phyloP scores from a whole-genome alignment of 495 filamentous ascomycete genomes.

The Diplogelasinospora grovesii region DNA sequence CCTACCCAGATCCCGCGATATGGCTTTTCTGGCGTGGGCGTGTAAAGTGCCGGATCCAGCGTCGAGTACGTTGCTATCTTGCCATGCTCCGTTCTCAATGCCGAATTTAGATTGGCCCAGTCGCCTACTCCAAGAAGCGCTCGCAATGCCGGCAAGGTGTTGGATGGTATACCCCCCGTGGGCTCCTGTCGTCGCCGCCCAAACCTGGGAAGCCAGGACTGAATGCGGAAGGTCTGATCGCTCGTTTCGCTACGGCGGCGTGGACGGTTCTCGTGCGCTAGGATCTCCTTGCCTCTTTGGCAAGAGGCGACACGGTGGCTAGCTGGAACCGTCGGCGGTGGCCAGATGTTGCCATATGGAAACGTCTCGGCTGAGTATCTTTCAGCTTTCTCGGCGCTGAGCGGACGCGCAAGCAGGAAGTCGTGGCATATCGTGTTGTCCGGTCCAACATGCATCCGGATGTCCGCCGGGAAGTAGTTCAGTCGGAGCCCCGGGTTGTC shows the following conservation, averaged over 20 bases:
- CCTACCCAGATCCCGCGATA: constrained; percentile 89
- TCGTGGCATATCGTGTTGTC: constrained; percentile 32
- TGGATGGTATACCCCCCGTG: too few species aligned
- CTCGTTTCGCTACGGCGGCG: constrained; percentile 46
- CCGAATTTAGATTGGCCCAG: background rate
- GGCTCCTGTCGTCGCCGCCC: too few species aligned
- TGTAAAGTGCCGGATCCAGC: constrained; percentile 63
- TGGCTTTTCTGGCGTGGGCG: constrained; percentile 69
- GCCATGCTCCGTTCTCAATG: constrained; percentile 29
- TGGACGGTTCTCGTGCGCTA: constrained; percentile 29
- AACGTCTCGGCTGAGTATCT: constrained; percentile 23
- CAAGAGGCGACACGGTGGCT: constrained; percentile 43
- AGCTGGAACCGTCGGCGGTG: constrained; percentile 63
- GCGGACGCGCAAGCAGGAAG: constrained; percentile 40
- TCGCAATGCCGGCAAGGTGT: too few species aligned
- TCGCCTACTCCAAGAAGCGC: too few species aligned
- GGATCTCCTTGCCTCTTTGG: too few species aligned
- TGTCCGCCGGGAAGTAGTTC: constrained; percentile 32
- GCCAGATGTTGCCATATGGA: constrained; percentile 58
- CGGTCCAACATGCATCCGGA: constrained; percentile 47
- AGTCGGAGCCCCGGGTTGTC: background rate
- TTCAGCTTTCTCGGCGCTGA: constrained; percentile 16
- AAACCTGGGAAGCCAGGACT: too few species aligned
- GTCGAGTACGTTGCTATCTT: constrained; percentile 70
- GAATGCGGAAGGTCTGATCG: constrained; percentile 61